phyloP scores from a whole-genome alignment of 2,329 filamentous ascomycete species.

The Endothia cerciana region DNA sequence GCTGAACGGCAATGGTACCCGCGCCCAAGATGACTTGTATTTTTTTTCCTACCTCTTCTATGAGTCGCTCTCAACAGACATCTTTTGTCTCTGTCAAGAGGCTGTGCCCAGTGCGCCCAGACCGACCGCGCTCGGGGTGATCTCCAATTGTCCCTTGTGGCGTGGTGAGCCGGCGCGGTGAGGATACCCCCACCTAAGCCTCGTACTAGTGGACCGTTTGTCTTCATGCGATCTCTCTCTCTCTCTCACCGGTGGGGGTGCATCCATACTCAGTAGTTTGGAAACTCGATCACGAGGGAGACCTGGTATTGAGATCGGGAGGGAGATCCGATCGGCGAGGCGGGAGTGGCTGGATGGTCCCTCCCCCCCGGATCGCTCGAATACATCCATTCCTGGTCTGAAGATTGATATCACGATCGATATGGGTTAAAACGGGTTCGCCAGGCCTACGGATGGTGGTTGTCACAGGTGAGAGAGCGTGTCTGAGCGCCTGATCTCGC shows the following conservation, averaged over 20 bases:
- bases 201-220: not conserved
- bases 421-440: not conserved
- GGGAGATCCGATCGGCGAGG: slow-evolving; percentile 4
- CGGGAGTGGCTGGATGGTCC: not conserved
- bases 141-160: slow-evolving; percentile 2
- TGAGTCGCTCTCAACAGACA: no score
- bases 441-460: no score
- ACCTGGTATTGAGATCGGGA: no score
- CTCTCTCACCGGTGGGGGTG: not conserved
- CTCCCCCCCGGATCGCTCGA: not conserved
- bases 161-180: slow-evolving; percentile 10
- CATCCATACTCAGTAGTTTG: no score
- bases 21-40: no score
- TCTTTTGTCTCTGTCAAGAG: no score
- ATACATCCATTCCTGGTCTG: no score
- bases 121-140: not conserved
- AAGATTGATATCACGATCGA: not conserved
- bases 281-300: no score
- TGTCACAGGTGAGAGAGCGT: no score
- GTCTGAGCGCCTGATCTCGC: no score
- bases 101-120: no score
- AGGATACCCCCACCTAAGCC: not conserved
- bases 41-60: not conserved
- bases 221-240: not conserved
- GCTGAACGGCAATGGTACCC: no score